phyloP scores from a whole-genome alignment of 345 rosid genomes.

The Eucalyptus regnans region DNA sequence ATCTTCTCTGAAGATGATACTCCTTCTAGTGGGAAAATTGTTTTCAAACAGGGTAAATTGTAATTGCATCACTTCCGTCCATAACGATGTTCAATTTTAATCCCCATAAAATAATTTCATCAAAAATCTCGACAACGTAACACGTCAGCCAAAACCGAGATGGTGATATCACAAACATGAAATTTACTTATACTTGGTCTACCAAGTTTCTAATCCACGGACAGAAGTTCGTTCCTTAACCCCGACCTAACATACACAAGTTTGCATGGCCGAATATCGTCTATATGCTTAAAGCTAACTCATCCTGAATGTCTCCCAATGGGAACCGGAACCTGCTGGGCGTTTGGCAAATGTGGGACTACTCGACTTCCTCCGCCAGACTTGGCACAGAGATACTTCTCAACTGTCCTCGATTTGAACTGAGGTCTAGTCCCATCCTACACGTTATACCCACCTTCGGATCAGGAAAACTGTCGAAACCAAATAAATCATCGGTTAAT shows the following conservation, averaged over 20 bases:
- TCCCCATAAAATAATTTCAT: neutral
- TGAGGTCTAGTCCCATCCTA: constrained; percentile 48
- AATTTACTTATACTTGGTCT: too few relatives aligned
- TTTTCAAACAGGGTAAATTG: too few relatives aligned
- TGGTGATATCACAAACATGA: too few relatives aligned
- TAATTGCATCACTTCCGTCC: neutral
- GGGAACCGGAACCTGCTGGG: too few relatives aligned
- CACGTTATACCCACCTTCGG: neutral
- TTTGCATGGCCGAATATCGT: neutral
- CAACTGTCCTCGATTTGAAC: constrained; percentile 24
- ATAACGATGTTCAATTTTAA: too few relatives aligned
- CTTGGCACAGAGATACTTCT: constrained; percentile 44
- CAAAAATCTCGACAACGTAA: neutral
- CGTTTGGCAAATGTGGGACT: constrained; percentile 13
- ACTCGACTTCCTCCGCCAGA: constrained; percentile 35
- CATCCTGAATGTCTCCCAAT: too few relatives aligned
- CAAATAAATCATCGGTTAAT: neutral
- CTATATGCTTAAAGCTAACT: too few relatives aligned
- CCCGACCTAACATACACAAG: neutral
- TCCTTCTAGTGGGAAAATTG: neutral
- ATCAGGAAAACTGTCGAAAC: neutral
- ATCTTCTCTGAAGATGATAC: neutral
- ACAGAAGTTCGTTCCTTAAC: neutral
- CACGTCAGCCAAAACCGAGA: too few relatives aligned
- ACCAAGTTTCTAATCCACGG: too few relatives aligned